Evolutionary conservation across 192 early-diverging fungal species (phyloP).

Genomic region (Coemansia furcata): DNA sequence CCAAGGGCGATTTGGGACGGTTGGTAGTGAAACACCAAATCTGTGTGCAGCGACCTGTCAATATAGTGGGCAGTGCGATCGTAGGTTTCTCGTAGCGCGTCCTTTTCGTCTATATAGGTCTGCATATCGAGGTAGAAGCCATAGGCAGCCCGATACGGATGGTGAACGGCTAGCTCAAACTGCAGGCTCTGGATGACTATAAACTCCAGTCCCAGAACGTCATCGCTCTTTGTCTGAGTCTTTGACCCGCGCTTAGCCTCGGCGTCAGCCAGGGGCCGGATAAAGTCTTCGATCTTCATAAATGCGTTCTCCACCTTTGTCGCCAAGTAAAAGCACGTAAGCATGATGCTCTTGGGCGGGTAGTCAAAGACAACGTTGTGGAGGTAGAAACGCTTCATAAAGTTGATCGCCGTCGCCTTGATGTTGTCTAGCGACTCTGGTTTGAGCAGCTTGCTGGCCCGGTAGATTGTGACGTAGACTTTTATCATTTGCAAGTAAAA

Average conservation of each 20-base stretch:
- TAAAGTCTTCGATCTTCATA: conserved; percentile 73
- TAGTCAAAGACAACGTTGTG: conserved; percentile 80
- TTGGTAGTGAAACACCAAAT: conserved; percentile 72
- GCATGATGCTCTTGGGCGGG: conserved; percentile 74
- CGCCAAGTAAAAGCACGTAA: conserved; percentile 74
- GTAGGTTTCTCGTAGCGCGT: conserved; percentile 47
- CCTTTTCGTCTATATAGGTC: conserved; percentile 26
- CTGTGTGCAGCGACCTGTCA: conserved; percentile 63
- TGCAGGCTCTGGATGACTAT: conserved; percentile 68
- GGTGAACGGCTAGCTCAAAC: conserved; percentile 73
- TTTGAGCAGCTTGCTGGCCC: conserved; percentile 20
- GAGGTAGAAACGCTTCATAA: conserved; percentile 79
- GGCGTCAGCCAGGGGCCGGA: conserved; percentile 30
- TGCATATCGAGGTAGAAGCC: conserved; percentile 78
- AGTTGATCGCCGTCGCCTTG: conserved; percentile 76
- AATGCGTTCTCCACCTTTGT: conserved; percentile 73
- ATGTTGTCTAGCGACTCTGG: conserved; percentile 32
- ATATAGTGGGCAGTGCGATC: conserved; percentile 56
- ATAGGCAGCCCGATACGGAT: conserved; percentile 67
- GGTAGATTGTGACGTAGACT: conserved; percentile 18
- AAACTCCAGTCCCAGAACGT: conserved; percentile 66
- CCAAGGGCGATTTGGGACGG: conserved; percentile 78
- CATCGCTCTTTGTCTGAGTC: conserved; percentile 42
- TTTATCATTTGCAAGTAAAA: conserved; percentile 41
- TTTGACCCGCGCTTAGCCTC: conserved; percentile 44